These are phyloP conservation scores for Rhizomucor pusillus DNA, from an alignment of 371 early-diverging fungal species.

Conservation along the genomic window DNA sequence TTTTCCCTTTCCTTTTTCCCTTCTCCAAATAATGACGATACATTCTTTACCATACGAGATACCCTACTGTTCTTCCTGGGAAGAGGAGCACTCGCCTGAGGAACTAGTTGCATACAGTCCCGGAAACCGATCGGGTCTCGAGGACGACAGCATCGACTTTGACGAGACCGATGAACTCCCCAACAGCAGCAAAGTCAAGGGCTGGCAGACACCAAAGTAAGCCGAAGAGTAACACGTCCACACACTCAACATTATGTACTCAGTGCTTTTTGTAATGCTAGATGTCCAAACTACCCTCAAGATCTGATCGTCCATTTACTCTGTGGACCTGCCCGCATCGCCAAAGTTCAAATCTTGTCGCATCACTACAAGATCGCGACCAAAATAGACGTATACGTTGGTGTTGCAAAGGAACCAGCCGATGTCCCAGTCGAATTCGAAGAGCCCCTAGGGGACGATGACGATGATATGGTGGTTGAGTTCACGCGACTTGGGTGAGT, in stretches of 20 bases:
- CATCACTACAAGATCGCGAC: slow-evolving; percentile 85
- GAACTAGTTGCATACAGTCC: slow-evolving; percentile 35
- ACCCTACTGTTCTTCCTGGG: slow-evolving; percentile 38
- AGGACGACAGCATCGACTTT: slow-evolving; percentile 13
- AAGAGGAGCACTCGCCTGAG: slow-evolving; percentile 39
- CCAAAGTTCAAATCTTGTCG: slow-evolving; percentile 70
- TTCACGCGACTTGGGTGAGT: slow-evolving; percentile 37
- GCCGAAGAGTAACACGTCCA: neutral
- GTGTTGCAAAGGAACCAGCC: slow-evolving; percentile 28
- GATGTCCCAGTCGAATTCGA: slow-evolving; percentile 12
- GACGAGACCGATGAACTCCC: slow-evolving; percentile 14
- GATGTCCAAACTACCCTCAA: slow-evolving; percentile 75
- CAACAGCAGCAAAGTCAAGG: slow-evolving; percentile 30
- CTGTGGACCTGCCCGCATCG: slow-evolving; percentile 59
- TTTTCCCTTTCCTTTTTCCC: no score
- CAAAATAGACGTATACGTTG: slow-evolving; percentile 71
- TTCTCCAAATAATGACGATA: slow-evolving; percentile 16
- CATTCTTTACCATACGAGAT: slow-evolving; percentile 21
- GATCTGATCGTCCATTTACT: slow-evolving; percentile 61
- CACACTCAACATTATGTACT: neutral
- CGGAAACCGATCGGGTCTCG: slow-evolving; percentile 19
- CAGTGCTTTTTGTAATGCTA: slow-evolving; percentile 20
- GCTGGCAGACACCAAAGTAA: slow-evolving; percentile 53
- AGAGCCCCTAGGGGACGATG: slow-evolving; percentile 11
- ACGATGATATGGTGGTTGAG: slow-evolving; percentile 35